These are phyloP conservation scores for Leccinum variicolor DNA, from an alignment of 768 basidiomycete genomes.

Conservation along the genomic window DNA sequence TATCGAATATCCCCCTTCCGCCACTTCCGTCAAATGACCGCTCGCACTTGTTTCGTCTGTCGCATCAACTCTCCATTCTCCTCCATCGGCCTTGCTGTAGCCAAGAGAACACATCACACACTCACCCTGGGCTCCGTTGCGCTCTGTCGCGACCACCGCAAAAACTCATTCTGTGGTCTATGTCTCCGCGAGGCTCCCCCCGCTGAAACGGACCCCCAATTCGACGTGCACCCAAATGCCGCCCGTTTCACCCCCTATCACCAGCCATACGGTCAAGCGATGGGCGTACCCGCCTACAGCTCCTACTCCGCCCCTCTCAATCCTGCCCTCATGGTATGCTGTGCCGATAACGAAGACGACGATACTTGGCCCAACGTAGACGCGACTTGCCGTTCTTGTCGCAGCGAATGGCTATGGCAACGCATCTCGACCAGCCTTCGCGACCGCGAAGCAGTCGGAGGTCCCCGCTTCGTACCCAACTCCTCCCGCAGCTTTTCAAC, in stretches of 20 bases:
- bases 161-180: constrained; percentile 59
- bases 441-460: constrained; percentile 60
- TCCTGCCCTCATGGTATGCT: constrained; percentile 39
- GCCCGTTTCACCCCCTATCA: constrained; percentile 32
- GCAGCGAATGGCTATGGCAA: constrained; percentile 63
- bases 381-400: constrained; percentile 66
- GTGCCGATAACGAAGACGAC: constrained; percentile 71
- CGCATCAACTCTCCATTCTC: constrained; percentile 60
- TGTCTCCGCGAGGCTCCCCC: constrained; percentile 64
- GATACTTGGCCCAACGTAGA: constrained; percentile 63
- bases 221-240: constrained; percentile 31
- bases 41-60: constrained; percentile 60
- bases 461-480: constrained; percentile 31
- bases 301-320: constrained; percentile 24
- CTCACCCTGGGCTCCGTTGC: constrained; percentile 44
- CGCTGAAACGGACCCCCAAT: constrained; percentile 37
- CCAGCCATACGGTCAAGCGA: constrained; percentile 26
- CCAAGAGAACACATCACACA: constrained; percentile 44
- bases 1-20: constrained; percentile 48
- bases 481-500: constrained; percentile 11
- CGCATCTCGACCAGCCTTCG: constrained; percentile 44
- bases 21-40: constrained; percentile 60
- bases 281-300: constrained; percentile 23
- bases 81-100: constrained; percentile 46
- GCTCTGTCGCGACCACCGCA: constrained; percentile 65